phyloP scores from a whole-genome alignment of 106 monocot species.

The Iris macrosiphon region DNA sequence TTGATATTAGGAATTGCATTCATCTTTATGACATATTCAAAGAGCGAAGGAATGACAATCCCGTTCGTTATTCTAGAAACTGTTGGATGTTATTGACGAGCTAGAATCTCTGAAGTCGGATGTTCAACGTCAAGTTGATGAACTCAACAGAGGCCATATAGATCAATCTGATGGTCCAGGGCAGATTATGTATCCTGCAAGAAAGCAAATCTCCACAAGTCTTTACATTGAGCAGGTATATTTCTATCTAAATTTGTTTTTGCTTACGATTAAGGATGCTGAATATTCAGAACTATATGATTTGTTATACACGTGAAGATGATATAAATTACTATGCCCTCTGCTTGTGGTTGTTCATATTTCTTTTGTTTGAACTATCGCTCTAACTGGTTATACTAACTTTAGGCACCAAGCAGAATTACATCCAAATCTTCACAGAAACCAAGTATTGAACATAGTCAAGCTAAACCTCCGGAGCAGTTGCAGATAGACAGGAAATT shows the following conservation, averaged over 20 bases:
- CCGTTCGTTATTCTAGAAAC: constrained; percentile 49
- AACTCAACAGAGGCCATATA: constrained; percentile 42
- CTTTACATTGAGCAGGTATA: constrained; percentile 49
- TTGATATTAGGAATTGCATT: too few species aligned
- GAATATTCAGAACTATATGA: too few species aligned
- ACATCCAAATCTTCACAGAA: constrained; percentile 25
- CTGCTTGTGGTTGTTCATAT: not conserved
- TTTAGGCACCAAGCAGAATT: constrained; percentile 32
- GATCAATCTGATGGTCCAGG: constrained; percentile 20
- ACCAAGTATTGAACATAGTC: constrained; percentile 28
- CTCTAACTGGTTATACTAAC: too few species aligned
- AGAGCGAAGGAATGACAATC: too few species aligned
- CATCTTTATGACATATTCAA: too few species aligned
- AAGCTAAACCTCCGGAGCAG: constrained; percentile 19
- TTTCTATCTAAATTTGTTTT: not conserved
- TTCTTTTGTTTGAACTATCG: too few species aligned
- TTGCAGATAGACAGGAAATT: constrained; percentile 32
- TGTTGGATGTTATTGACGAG: constrained; percentile 68
- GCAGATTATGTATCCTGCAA: constrained; percentile 12
- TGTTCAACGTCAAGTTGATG: constrained; percentile 60
- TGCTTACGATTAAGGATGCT: not conserved
- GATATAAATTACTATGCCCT: too few species aligned
- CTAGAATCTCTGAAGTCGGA: constrained; percentile 79
- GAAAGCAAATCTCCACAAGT: constrained; percentile 26
- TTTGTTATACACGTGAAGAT: too few species aligned